Evolutionary conservation across 352 stramenopile species (phyloP), one percentile per base, ranked within the genome.

Genomic region (Phytopythium chamaehyphon): DNA sequence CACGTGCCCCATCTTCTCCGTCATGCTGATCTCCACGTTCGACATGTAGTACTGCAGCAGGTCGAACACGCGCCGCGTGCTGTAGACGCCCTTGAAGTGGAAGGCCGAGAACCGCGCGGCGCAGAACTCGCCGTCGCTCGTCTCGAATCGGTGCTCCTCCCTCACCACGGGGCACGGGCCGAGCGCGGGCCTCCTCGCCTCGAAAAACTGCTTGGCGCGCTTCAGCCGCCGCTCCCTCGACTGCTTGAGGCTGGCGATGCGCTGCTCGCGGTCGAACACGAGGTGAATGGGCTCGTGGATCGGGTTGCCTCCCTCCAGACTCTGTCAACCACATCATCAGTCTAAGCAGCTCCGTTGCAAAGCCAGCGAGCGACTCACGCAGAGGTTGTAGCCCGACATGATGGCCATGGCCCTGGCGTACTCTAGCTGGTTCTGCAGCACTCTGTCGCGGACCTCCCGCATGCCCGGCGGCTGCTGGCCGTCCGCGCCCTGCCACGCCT

Each of bases 1-100:
- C 31, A 78, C 68, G 46, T 78, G 60, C 28, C 69, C 72, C n/a
- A 78, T 62, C n/a, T 66, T 66, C 52, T 86, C 72, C 7, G 75
- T 76, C 51, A 83, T 71, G 28, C 59, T 84, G 57, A 86, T 82
- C 57, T 86, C 75, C 21, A 86, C 61, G 55, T 83, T 85, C 36
- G 44, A 60, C 16, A 76, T 69, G 54, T 78, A 83, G 40, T 69
- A 87, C 19, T 63, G 54, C 21, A 80, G 39, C 4, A 76, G 55
- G 14, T 82, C 62, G 42, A 78, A 83, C 21, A 83, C 63, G 23
- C 69, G 57, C 23, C 64, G 62, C 1, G 75, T 67, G 23, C 58
- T 68, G 23, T 57, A 40, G 1, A 54, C 54, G 10, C 50, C 63
- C 4, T 64, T 47, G 24, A 88, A 85, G 54, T 79, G 76, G 31